Percentiles rank a stretch among this genome's conserved stretches.
These are phyloP conservation scores for Hygrophila difformis DNA, from an alignment of 257 asterid species.

Conservation along the genomic window DNA sequence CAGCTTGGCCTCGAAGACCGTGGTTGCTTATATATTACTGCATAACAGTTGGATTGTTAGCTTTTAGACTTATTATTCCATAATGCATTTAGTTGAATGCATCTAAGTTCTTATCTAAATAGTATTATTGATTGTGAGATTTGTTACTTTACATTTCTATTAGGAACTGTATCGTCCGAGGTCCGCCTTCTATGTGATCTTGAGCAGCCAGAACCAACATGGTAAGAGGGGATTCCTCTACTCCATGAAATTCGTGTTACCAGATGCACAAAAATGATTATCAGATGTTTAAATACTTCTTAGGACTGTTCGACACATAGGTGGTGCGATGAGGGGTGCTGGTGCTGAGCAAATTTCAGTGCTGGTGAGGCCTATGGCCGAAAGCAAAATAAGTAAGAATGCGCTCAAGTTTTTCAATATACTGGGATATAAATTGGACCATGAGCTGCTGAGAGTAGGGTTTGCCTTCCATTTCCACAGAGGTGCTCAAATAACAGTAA, in stretches of 20 bases:
- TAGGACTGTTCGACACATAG: constrained; percentile 91
- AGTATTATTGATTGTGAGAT: constrained; percentile 4
- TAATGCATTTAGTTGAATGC: background rate
- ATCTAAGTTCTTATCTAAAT: background rate
- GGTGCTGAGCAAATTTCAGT: constrained; percentile 90
- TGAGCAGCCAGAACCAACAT: constrained; percentile 88
- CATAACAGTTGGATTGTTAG: background rate
- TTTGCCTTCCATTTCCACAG: constrained; percentile 71
- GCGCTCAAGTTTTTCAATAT: constrained; percentile 71
- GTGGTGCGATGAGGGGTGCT: constrained; percentile 93
- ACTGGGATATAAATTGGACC: constrained; percentile 87
- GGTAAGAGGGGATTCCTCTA: constrained; percentile 36
- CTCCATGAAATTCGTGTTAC: background rate
- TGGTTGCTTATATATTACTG: background rate
- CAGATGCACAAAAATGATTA: constrained; percentile 5
- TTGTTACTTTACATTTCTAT: constrained; percentile 15
- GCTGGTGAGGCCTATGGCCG: constrained; percentile 69
- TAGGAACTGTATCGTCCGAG: constrained; percentile 81
- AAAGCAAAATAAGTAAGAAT: constrained; percentile 86
- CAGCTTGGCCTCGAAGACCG: constrained; percentile 6
- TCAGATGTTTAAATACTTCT: constrained; percentile 5
- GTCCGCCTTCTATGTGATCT: constrained; percentile 85
- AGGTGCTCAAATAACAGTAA: constrained; percentile 79
- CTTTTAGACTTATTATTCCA: background rate
- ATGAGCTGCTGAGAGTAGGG: constrained; percentile 85